Evolutionary conservation across 2,329 filamentous ascomycete genomes (phyloP).

Genomic region (Phyllosticta citrichinensis): DNA sequence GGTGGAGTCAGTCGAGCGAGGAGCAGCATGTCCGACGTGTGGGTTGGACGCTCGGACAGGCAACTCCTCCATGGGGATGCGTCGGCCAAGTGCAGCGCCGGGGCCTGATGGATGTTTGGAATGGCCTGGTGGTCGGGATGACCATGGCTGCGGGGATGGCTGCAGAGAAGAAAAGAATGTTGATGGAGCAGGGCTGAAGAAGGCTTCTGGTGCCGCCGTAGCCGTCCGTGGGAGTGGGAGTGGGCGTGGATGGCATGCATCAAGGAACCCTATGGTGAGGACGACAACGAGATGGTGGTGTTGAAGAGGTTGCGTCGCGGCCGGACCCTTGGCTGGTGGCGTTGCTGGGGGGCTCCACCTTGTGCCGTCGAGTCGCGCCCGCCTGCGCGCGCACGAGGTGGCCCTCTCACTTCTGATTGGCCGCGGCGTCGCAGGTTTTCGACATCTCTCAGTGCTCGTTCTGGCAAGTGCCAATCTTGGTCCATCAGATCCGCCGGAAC

Average conservation of each 20-base stretch:
- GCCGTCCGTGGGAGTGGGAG: neutral
- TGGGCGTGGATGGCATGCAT: neutral
- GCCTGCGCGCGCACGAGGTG: neutral
- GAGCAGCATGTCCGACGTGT: neutral
- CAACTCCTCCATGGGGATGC: neutral
- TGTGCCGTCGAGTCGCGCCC: neutral
- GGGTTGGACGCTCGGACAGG: neutral
- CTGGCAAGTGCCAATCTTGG: neutral
- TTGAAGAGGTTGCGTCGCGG: neutral
- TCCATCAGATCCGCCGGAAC: constrained; percentile 6
- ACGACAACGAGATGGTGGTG: neutral
- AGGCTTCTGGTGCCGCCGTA: neutral
- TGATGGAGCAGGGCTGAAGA: neutral
- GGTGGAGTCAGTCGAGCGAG: neutral
- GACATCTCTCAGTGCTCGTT: neutral
- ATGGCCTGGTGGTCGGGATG: neutral
- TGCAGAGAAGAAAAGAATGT: neutral
- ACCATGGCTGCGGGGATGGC: neutral
- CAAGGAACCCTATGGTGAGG: too few species aligned
- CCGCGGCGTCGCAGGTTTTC: neutral
- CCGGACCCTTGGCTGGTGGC: neutral
- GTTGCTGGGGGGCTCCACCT: neutral
- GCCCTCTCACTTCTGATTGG: neutral
- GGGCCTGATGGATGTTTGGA: neutral
- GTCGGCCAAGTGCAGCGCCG: neutral